Percentiles rank a stretch among this genome's conserved stretches.
Evolutionary conservation across 768 basidiomycete species (phyloP).

Genomic region (Kondoa malvinella): DNA sequence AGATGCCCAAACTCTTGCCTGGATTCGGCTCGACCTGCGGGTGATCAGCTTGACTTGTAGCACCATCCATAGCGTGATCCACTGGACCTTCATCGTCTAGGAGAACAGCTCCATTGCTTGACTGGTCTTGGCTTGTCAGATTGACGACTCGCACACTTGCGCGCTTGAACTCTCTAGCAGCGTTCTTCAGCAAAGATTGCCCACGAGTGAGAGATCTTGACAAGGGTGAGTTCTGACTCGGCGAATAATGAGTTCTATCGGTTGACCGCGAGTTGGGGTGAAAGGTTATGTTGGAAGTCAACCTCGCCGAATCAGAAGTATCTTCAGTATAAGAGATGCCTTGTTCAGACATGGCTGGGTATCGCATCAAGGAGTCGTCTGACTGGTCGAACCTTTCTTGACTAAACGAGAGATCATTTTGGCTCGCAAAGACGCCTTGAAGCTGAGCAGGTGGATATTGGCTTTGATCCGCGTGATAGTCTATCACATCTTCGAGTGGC

Average conservation of each 20-base stretch:
- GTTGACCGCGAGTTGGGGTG: neutral
- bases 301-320: neutral
- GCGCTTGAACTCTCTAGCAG: constrained; percentile 29
- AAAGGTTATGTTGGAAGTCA: neutral
- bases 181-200: neutral
- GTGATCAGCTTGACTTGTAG: neutral
- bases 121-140: constrained; percentile 37
- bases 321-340: neutral
- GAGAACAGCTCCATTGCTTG: constrained; percentile 3
- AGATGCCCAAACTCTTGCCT: constrained; percentile 61
- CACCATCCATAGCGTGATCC: neutral
- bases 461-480: too few relatives aligned
- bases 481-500: too few relatives aligned
- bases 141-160: constrained; percentile 70
- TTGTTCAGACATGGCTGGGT: neutral
- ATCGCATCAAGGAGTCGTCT: neutral
- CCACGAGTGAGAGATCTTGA: neutral
- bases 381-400: neutral
- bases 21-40: constrained; percentile 42
- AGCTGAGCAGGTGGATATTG: too few relatives aligned
- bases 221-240: neutral
- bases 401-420: too few relatives aligned
- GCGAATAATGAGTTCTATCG: neutral
- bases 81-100: constrained; percentile 5
- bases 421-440: too few relatives aligned